These are phyloP conservation scores for Oxytropis ochrocephala DNA, from an alignment of 306 rosid species.

Conservation along the genomic window DNA sequence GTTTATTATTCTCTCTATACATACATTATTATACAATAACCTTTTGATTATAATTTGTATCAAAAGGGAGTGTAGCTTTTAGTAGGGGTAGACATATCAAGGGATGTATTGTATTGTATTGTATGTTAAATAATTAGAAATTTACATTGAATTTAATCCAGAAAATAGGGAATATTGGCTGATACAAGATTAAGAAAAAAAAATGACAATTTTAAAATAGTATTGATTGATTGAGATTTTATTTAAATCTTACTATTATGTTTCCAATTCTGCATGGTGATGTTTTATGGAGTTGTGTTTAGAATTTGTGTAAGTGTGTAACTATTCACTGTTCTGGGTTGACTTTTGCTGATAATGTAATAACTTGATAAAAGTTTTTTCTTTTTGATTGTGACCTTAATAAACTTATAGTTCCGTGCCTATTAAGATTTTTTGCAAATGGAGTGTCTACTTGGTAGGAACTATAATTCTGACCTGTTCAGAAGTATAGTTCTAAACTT, in stretches of 20 bases:
- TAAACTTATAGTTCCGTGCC: no score
- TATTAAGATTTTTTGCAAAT: no score
- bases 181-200: conserved; percentile 2
- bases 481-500: no score
- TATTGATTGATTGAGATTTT: conserved; percentile 20
- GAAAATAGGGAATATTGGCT: conserved; percentile 2
- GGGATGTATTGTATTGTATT: conserved; percentile 11
- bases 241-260: not conserved
- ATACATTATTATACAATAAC: conserved; percentile 26
- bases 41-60: conserved; percentile 21
- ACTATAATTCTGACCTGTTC: no score
- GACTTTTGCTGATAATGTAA: not conserved
- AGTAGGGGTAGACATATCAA: conserved; percentile 26
- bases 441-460: no score
- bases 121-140: conserved; percentile 11
- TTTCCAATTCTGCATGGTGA: not conserved
- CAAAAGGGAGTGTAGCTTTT: conserved; percentile 29
- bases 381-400: no score
- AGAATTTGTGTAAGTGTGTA: not conserved
- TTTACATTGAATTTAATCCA: conserved; percentile 8
- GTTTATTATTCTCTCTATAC: not conserved
- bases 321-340: not conserved
- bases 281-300: not conserved
- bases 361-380: not conserved
- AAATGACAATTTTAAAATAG: conserved; percentile 1